Evolutionary conservation across 179 eudicot species (phyloP).

Genomic region (Gypsophila paniculata): DNA sequence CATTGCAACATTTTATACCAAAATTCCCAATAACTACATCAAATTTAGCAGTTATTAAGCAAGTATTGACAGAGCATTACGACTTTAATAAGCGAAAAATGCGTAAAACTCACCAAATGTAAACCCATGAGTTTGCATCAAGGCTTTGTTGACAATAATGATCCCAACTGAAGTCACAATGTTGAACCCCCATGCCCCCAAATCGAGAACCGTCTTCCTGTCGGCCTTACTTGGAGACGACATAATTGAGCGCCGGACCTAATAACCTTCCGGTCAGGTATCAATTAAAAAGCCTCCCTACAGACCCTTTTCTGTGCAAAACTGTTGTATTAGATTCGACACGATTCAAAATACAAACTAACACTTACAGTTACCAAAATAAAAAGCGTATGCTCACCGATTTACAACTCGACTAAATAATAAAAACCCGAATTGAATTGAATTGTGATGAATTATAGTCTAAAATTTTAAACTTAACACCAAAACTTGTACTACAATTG

Average conservation of each 20-base stretch:
- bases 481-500: neutral
- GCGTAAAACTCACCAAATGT: constrained; percentile 48
- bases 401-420: neutral
- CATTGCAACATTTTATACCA: neutral
- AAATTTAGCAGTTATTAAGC: too few relatives aligned
- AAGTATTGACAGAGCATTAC: neutral
- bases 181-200: constrained; percentile 71
- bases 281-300: neutral
- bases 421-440: neutral
- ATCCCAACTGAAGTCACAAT: constrained; percentile 84
- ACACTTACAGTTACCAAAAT: too few relatives aligned
- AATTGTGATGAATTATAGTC: constrained; percentile 9
- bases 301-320: constrained; percentile 15
- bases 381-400: neutral
- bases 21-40: neutral
- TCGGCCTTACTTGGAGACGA: constrained; percentile 46
- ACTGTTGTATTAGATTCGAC: constrained; percentile 17
- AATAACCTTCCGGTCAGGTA: constrained; percentile 8
- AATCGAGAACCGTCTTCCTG: constrained; percentile 47
- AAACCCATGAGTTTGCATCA: constrained; percentile 75
- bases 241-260: constrained; percentile 32
- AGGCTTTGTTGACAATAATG: constrained; percentile 76
- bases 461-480: neutral
- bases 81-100: neutral
- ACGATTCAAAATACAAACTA: neutral